These are phyloP conservation scores for Plicaturopsis crispa DNA, from an alignment of 768 basidiomycete species.

Conservation along the genomic window DNA sequence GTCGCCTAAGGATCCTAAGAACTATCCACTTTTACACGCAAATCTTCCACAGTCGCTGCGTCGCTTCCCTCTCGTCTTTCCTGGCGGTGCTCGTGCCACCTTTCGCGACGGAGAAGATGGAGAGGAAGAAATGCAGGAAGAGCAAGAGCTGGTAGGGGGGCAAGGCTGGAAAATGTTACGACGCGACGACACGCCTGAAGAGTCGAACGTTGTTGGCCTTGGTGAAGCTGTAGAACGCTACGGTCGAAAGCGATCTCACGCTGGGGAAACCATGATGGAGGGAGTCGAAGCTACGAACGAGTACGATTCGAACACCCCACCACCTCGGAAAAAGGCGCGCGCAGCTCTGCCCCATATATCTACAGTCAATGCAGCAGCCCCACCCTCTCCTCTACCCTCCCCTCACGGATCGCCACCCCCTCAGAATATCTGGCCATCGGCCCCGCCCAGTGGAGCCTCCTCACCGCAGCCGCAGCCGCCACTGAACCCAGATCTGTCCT, in stretches of 20 bases:
- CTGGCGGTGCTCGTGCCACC: constrained; percentile 72
- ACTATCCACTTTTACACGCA: constrained; percentile 72
- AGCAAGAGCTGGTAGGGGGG: constrained; percentile 58
- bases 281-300: constrained; percentile 57
- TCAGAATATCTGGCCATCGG: constrained; percentile 71
- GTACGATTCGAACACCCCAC: constrained; percentile 23
- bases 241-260: constrained; percentile 52
- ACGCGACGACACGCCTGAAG: constrained; percentile 49
- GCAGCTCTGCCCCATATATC: constrained; percentile 51
- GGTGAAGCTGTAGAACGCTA: constrained; percentile 80
- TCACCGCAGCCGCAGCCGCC: constrained; percentile 66
- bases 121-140: constrained; percentile 63
- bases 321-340: constrained; percentile 74
- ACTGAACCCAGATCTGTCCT: constrained; percentile 71
- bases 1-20: constrained; percentile 70
- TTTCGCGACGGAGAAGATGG: constrained; percentile 66
- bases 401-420: constrained; percentile 80
- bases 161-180: constrained; percentile 72
- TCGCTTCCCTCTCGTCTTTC: constrained; percentile 72
- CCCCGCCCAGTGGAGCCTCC: constrained; percentile 71
- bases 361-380: constrained; percentile 67
- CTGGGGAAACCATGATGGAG: constrained; percentile 58
- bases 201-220: constrained; percentile 50
- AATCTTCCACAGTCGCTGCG: constrained; percentile 67
- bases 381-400: constrained; percentile 79